Conservation (phyloP, 441 rosid genomes). For the Corymbia calophylla region DNA sequence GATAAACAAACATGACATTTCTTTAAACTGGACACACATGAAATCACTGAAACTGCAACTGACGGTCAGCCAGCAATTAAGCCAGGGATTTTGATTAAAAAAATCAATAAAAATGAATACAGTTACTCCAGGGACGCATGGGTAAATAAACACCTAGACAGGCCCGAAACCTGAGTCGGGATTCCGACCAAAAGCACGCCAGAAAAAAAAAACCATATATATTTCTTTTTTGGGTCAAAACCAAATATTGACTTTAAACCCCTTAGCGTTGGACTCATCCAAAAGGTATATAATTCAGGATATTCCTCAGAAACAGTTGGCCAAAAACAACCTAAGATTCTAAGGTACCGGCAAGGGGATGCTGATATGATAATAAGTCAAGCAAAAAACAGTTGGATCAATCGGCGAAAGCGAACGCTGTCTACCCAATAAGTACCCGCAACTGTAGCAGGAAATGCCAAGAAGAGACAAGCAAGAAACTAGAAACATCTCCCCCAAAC, state of each 20-base stretch:
- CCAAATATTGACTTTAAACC: constrained; percentile 23
- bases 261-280: constrained; percentile 22
- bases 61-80: not conserved
- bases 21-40: not conserved
- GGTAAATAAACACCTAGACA: not conserved
- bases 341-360: constrained; percentile 11
- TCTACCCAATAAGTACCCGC: not conserved
- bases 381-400: constrained; percentile 6
- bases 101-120: not conserved
- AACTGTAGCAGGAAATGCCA: constrained; percentile 3
- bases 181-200: not conserved
- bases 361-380: constrained; percentile 6
- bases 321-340: constrained; percentile 12
- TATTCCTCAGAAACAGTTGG: constrained; percentile 36
- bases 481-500: not conserved
- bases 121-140: not conserved
- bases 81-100: not conserved
- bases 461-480: constrained; percentile 1
- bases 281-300: constrained; percentile 39
- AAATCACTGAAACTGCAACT: not conserved
- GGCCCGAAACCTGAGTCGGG: not conserved
- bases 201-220: not conserved
- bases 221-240: not conserved
- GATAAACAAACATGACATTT: not conserved
- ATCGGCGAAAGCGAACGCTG: constrained; percentile 7